Percentiles rank a stretch among this genome's conserved stretches.
Conservation (phyloP, 306 rosid genomes). For the Canavalia ensiformis region DNA sequence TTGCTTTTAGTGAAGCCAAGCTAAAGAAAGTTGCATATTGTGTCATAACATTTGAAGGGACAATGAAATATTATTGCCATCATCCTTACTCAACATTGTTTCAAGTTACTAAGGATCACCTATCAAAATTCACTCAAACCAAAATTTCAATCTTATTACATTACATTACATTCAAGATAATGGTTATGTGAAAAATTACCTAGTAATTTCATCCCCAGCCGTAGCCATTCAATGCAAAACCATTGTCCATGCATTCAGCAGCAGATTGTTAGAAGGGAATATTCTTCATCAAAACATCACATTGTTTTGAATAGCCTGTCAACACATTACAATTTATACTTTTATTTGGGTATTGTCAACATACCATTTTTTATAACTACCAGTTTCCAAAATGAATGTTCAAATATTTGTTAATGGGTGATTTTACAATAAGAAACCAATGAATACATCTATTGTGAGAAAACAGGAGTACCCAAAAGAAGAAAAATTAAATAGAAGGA, state of each 20-base stretch:
- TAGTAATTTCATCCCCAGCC: not conserved
- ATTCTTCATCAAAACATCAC: not conserved
- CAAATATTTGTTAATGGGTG: not conserved
- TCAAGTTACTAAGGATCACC: too few species aligned
- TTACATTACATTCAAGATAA: too few species aligned
- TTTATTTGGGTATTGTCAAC: not conserved
- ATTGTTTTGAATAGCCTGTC: not conserved
- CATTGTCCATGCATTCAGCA: not conserved
- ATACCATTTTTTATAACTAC: not conserved
- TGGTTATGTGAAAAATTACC: not conserved
- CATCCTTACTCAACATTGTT: too few species aligned
- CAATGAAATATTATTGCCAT: too few species aligned
- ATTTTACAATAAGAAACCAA: not conserved
- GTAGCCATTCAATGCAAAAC: too few species aligned
- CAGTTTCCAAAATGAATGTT: not conserved
- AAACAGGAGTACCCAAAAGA: not conserved
- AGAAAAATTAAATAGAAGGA: not conserved
- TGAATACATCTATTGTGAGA: not conserved
- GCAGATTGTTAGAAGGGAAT: not conserved
- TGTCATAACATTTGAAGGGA: too few species aligned
- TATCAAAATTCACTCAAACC: too few species aligned
- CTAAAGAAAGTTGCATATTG: too few species aligned
- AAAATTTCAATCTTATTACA: too few species aligned
- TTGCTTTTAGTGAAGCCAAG: too few species aligned
- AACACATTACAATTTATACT: not conserved